Conservation (phyloP, 2,329 filamentous ascomycete species). For the Calonectria multiphialidica region DNA sequence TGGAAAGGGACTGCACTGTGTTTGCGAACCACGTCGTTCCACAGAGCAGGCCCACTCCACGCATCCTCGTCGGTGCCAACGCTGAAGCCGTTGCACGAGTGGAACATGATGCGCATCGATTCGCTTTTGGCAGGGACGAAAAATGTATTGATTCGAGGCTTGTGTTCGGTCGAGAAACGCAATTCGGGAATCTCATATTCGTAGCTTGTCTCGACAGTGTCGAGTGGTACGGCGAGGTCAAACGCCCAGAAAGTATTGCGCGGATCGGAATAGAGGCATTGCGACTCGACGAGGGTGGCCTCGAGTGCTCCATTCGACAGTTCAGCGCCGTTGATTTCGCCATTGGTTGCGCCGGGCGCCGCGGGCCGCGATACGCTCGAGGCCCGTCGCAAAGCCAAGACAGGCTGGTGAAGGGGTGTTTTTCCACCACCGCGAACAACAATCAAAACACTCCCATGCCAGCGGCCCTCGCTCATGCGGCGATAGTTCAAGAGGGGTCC, state of each 20-base stretch:
- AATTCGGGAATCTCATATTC: conserved; percentile 80
- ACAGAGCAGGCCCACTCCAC: conserved; percentile 91
- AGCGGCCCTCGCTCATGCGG: conserved; percentile 77
- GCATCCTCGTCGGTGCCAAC: conserved; percentile 86
- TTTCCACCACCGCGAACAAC: conserved; percentile 80
- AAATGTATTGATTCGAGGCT: conserved; percentile 76
- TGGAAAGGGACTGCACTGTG: conserved; percentile 89
- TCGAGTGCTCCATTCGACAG: conserved; percentile 50
- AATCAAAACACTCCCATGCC: conserved; percentile 89
- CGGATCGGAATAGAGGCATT: conserved; percentile 74
- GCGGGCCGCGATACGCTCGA: conserved; percentile 29
- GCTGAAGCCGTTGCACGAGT: conserved; percentile 97
- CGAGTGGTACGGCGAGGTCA: conserved; percentile 82
- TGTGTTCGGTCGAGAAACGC: conserved; percentile 68
- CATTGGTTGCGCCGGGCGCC: conserved; percentile 37
- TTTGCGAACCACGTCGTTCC: conserved; percentile 90
- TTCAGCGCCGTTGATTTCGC: conserved; percentile 45
- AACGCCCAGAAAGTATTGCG: conserved; percentile 94
- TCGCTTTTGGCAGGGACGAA: conserved; percentile 86
- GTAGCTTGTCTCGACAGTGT: conserved; percentile 78
- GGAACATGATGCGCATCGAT: conserved; percentile 98
- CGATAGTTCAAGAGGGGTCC: conserved; percentile 85
- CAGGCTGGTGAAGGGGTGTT: conserved; percentile 68
- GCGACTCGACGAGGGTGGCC: conserved; percentile 55
- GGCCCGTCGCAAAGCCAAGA: conserved; percentile 65